phyloP scores from a whole-genome alignment of 768 basidiomycete genomes.

The Naganishia onofrii region DNA sequence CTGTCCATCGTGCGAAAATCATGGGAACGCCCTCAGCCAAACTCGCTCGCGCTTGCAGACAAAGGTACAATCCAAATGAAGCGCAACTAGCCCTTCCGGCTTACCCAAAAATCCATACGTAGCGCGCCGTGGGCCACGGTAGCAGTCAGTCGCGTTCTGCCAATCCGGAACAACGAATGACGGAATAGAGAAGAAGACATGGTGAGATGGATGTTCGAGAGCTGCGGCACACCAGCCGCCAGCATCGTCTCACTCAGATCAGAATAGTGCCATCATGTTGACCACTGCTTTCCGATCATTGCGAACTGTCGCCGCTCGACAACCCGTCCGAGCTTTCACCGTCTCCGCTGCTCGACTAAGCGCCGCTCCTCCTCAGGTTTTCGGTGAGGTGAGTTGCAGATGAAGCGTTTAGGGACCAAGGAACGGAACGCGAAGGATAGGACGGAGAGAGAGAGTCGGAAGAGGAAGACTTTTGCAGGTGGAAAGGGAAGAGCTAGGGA shows the following conservation, averaged over 20 bases:
- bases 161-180: slow-evolving; percentile 24
- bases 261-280: slow-evolving; percentile 9
- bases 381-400: slow-evolving; percentile 39
- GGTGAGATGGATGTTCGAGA: not conserved
- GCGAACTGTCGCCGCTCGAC: slow-evolving; percentile 25
- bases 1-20: too few relatives aligned
- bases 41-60: not conserved
- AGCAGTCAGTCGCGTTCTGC: slow-evolving; percentile 11
- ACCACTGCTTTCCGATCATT: slow-evolving; percentile 27
- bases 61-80: not conserved
- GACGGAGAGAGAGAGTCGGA: not conserved
- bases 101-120: slow-evolving; percentile 16
- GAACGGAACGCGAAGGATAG: not conserved
- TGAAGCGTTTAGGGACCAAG: not conserved
- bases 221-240: not conserved
- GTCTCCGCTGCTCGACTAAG: slow-evolving; percentile 37
- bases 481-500: not conserved
- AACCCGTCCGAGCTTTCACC: slow-evolving; percentile 38
- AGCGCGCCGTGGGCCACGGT: slow-evolving; percentile 12
- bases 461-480: not conserved
- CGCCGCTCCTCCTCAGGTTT: slow-evolving; percentile 47
- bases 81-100: not conserved
- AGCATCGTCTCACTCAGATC: not conserved
- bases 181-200: not conserved
- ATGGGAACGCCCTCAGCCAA: not conserved